These are phyloP conservation scores for Melastoma malabathricum DNA, from an alignment of 345 rosid species.

Conservation along the genomic window DNA sequence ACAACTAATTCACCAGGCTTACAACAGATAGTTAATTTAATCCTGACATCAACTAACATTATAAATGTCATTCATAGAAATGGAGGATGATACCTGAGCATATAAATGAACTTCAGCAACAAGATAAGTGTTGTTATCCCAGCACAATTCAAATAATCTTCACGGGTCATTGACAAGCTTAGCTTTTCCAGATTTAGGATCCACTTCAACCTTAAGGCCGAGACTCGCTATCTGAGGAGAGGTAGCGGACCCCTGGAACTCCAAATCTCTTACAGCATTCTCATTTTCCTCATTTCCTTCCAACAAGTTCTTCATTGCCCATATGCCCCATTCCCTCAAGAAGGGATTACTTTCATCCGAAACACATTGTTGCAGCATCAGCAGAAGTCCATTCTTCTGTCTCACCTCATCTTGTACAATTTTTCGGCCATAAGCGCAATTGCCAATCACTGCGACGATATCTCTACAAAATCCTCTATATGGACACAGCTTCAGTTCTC, in stretches of 20 bases:
- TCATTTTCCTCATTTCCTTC: constrained; percentile 69
- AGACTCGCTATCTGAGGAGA: constrained; percentile 53
- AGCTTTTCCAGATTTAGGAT: constrained; percentile 36
- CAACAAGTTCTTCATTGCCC: constrained; percentile 52
- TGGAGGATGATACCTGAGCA: too few species aligned
- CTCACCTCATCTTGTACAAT: constrained; percentile 63
- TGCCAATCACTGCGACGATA: constrained; percentile 61
- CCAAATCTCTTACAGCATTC: constrained; percentile 43
- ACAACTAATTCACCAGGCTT: too few species aligned
- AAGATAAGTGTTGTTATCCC: too few species aligned
- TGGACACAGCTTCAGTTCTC: constrained; percentile 32
- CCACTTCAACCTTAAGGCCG: constrained; percentile 61
- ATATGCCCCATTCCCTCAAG: constrained; percentile 82
- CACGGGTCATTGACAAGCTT: constrained; percentile 49
- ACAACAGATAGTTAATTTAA: too few species aligned
- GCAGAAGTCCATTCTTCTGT: constrained; percentile 34
- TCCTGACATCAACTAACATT: too few species aligned
- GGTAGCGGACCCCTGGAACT: constrained; percentile 59
- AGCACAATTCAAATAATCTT: background rate
- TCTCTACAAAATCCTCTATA: constrained; percentile 73
- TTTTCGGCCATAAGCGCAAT: constrained; percentile 51
- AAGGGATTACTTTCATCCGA: constrained; percentile 58
- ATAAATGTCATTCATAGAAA: too few species aligned
- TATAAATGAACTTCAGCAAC: too few species aligned
- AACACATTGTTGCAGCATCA: constrained; percentile 68